These are phyloP conservation scores for Coprinellus aureogranulatus DNA, from an alignment of 768 basidiomycete genomes.

Conservation along the genomic window DNA sequence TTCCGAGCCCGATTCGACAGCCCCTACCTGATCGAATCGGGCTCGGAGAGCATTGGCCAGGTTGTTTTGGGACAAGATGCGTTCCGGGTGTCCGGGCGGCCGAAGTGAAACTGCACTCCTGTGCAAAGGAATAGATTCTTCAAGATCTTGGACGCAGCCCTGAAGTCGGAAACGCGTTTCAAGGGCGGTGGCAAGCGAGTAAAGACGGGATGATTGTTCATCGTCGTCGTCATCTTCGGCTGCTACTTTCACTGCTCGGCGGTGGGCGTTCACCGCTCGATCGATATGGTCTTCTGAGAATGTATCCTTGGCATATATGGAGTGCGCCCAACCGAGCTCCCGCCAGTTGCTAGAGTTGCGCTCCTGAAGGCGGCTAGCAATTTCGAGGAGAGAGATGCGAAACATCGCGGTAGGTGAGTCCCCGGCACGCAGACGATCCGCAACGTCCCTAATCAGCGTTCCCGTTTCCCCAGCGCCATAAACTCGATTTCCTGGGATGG, in stretches of 20 bases:
- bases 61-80: too few relatives aligned
- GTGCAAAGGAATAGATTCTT: too few relatives aligned
- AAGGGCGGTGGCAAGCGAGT: neutral
- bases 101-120: too few relatives aligned
- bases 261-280: neutral
- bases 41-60: too few relatives aligned
- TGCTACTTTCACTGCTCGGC: neutral
- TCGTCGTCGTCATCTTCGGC: conserved; percentile 5
- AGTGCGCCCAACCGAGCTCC: neutral
- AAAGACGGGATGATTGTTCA: neutral
- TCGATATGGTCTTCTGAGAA: neutral
- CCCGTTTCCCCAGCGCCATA: neutral
- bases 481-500: too few relatives aligned
- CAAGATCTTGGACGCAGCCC: neutral
- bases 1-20: too few relatives aligned
- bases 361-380: neutral
- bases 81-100: too few relatives aligned
- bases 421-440: neutral
- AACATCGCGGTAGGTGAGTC: too few relatives aligned
- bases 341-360: neutral
- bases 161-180: neutral
- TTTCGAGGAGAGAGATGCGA: neutral
- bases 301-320: neutral
- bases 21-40: too few relatives aligned
- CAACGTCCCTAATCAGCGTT: neutral